Evolutionary conservation across 805 yeast genomes (phyloP).

Genomic region (Dipodascus albidus): DNA sequence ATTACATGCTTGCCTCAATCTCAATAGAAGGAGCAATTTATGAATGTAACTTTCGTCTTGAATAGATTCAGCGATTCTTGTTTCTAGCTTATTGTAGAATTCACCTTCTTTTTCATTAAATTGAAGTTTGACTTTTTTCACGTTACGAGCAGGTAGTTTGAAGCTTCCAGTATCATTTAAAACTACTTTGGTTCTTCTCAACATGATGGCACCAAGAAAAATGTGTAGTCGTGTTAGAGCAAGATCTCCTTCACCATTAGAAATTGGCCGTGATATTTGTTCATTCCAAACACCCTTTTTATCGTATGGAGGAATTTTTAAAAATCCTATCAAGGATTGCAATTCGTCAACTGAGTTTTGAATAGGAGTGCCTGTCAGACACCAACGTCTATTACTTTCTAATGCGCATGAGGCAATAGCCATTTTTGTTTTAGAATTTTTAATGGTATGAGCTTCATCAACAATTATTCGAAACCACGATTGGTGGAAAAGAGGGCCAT

Average conservation of each 20-base stretch:
- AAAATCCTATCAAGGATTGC: constrained; percentile 37
- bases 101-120: constrained; percentile 21
- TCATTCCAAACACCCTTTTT: constrained; percentile 18
- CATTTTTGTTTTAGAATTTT: constrained; percentile 36
- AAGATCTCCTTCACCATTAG: constrained; percentile 12
- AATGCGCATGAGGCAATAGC: constrained; percentile 36
- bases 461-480: constrained; percentile 44
- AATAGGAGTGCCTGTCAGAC: constrained; percentile 54
- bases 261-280: constrained; percentile 20
- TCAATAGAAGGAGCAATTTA: constrained; percentile 23
- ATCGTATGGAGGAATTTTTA: constrained; percentile 21
- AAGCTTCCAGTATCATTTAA: constrained; percentile 18
- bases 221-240: constrained; percentile 19
- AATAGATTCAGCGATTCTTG: constrained; percentile 10
- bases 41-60: constrained; percentile 15
- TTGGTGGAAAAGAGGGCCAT: constrained; percentile 19
- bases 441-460: constrained; percentile 57
- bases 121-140: constrained; percentile 15
- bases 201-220: constrained; percentile 28
- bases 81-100: constrained; percentile 20
- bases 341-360: constrained; percentile 47
- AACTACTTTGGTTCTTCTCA: constrained; percentile 35
- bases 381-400: constrained; percentile 38
- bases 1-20: constrained; percentile 30
- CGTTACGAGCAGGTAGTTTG: constrained; percentile 16